Evolutionary conservation across 352 stramenopile genomes (phyloP), one percentile per base, ranked within the genome.

Genomic region (Globisporangium mamillatum): DNA sequence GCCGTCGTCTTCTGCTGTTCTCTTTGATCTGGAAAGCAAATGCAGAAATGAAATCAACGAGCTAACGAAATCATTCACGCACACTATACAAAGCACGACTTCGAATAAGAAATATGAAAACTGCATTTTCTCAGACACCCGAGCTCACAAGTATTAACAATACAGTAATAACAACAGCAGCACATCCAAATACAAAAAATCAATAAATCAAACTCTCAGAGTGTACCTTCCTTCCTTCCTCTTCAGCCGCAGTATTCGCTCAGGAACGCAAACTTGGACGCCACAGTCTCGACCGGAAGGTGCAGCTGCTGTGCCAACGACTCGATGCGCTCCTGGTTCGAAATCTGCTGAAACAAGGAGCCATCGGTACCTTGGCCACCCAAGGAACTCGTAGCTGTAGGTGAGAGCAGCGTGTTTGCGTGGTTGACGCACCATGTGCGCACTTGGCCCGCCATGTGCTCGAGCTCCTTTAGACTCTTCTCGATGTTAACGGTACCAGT

Each of bases 381-480:
- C 29, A 32, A 32, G 4, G 29, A 32, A 32, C 4, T 32, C 29
- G 3, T 32, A 32, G 29, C 24, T 38, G 69, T 74, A 41, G 78
- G 55, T 9, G 74, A 68, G 20, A 76, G 71, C 58, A 92, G 60
- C 38, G 66, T 67, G 5, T 88, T 73, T 1, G 67, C 60, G 60
- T 90, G 82, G 9, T 77, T 80, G 6, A 69, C 71, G 38, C 78
- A 93, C 84, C 84, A 93, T n/a, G 53, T 67, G 18, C 78, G 72
- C 44, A 86, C 78, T 56, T 86, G 79, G 6, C 68, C 69, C 1
- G 80, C 85, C 54, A 90, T 90, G 0, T 67, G 64, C 6, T 75
- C 72, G 36, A 93, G 69, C 48, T 90, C 81, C 10, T 68, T 48
- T 34, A 84, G 53, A 20, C 74, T 65, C 63, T 72, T 77, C 8